A percentile compares a stretch with the other conserved stretches of the same genome.
phyloP scores from a whole-genome alignment of 2,329 filamentous ascomycete species.

The Pseudogymnoascus sp. region DNA sequence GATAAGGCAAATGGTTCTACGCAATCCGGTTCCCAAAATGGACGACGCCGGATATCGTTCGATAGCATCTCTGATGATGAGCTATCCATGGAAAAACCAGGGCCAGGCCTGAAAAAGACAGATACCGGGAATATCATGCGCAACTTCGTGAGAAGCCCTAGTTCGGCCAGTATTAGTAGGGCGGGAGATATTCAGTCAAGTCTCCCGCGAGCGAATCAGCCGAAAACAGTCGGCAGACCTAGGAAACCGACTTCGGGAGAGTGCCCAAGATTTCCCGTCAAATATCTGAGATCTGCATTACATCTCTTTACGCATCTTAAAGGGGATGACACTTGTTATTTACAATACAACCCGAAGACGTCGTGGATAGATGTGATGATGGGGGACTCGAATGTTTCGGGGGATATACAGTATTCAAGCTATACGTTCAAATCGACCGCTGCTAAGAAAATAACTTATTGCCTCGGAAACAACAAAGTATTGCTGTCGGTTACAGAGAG shows the following conservation, averaged over 20 bases:
- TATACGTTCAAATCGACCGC: neutral
- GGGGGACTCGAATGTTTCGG: neutral
- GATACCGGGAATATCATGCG: neutral
- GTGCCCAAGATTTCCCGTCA: neutral
- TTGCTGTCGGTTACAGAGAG: neutral
- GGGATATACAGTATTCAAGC: neutral
- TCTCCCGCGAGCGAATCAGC: neutral
- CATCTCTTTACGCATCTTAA: accelerated
- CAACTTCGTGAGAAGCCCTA: neutral
- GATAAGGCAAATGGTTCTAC: neutral
- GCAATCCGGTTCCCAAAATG: neutral
- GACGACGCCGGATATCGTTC: too few relatives aligned
- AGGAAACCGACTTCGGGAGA: neutral
- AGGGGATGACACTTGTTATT: neutral
- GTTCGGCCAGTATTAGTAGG: neutral
- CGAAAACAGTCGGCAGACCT: neutral
- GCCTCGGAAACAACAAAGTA: neutral
- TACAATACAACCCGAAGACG: neutral
- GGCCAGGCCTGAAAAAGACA: neutral
- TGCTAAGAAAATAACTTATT: neutral
- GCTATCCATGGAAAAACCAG: neutral
- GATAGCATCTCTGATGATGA: neutral
- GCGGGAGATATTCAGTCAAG: neutral
- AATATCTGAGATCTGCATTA: neutral
- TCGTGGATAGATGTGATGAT: neutral